phyloP scores from a whole-genome alignment of 2,329 filamentous ascomycete genomes.

The Coccinonectria pachysandricola region DNA sequence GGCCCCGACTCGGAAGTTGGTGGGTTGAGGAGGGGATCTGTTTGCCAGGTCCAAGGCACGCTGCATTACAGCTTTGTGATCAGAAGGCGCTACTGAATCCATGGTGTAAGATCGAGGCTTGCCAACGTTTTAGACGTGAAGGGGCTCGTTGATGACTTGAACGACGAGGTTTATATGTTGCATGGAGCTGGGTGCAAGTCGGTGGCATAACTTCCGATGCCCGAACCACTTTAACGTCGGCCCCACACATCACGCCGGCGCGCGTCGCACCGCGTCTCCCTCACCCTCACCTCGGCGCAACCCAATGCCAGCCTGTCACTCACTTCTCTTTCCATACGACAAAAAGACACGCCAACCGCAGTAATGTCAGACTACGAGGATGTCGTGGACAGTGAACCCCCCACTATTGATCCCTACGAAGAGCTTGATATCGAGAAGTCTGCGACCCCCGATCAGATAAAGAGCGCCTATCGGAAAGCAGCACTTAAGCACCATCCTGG shows the following conservation, averaged over 20 bases:
- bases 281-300: too few relatives aligned
- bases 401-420: slow-evolving; percentile 65
- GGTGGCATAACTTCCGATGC: slow-evolving; percentile 11
- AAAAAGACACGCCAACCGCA: too few relatives aligned
- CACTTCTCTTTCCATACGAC: too few relatives aligned
- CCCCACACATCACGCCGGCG: slow-evolving; percentile 8
- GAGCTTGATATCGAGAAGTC: slow-evolving; percentile 61
- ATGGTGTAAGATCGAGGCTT: slow-evolving; percentile 7
- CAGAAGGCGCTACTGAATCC: slow-evolving; percentile 19
- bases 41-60: slow-evolving; percentile 66
- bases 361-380: slow-evolving; percentile 46
- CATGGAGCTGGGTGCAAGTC: slow-evolving; percentile 4
- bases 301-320: slow-evolving; percentile 1
- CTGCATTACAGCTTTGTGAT: slow-evolving; percentile 48
- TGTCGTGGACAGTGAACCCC: slow-evolving; percentile 45
- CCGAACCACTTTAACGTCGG: slow-evolving; percentile 15
- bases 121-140: neutral
- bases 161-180: neutral
- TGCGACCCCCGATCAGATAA: slow-evolving; percentile 71
- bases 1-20: slow-evolving; percentile 93
- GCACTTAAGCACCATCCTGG: slow-evolving; percentile 81
- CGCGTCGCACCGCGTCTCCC: slow-evolving; percentile 16
- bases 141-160: neutral
- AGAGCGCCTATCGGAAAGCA: slow-evolving; percentile 81
- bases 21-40: slow-evolving; percentile 73